Evolutionary conservation across 1,284 basidiomycete species (phyloP).

Genomic region (Quambalaria eucalypti): DNA sequence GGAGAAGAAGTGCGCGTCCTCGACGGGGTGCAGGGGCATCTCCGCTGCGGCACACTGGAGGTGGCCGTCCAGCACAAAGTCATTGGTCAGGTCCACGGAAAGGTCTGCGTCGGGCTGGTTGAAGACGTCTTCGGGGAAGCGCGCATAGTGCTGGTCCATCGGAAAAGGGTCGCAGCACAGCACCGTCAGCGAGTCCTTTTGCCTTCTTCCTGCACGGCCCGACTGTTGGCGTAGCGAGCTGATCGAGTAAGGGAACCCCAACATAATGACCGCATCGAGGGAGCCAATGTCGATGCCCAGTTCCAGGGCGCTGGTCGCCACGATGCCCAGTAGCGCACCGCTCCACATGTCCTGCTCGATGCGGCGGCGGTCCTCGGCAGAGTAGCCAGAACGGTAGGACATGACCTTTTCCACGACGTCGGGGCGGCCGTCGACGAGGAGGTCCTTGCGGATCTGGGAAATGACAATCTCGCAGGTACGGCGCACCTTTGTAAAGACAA

Average conservation of each 20-base stretch:
- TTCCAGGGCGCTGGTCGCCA: conserved; percentile 85
- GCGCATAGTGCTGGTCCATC: conserved; percentile 68
- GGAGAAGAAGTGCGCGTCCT: conserved; percentile 67
- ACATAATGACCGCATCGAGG: conserved; percentile 78
- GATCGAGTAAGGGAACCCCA: conserved; percentile 64
- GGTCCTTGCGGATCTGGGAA: conserved; percentile 64
- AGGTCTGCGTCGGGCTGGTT: conserved; percentile 57
- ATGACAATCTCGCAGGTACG: conserved; percentile 75
- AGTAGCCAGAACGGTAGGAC: conserved; percentile 73
- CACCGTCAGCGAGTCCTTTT: conserved; percentile 71
- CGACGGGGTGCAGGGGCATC: conserved; percentile 61
- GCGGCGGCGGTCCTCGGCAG: conserved; percentile 61
- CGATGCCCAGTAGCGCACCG: conserved; percentile 64
- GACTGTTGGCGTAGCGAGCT: conserved; percentile 71
- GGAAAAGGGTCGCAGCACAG: conserved; percentile 65
- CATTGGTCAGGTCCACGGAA: conserved; percentile 64
- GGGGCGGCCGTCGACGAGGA: conserved; percentile 64
- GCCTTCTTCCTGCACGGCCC: conserved; percentile 72
- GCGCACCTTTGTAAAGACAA: conserved; percentile 79
- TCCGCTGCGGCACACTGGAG: conserved; percentile 79
- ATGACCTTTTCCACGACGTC: conserved; percentile 71
- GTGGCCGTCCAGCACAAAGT: conserved; percentile 70
- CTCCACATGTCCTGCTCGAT: conserved; percentile 81
- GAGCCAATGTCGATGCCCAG: conserved; percentile 82
- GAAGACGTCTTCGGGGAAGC: conserved; percentile 54